These are phyloP conservation scores for Coemansia umbellata DNA, from an alignment of 192 early-diverging fungal genomes.

Conservation along the genomic window DNA sequence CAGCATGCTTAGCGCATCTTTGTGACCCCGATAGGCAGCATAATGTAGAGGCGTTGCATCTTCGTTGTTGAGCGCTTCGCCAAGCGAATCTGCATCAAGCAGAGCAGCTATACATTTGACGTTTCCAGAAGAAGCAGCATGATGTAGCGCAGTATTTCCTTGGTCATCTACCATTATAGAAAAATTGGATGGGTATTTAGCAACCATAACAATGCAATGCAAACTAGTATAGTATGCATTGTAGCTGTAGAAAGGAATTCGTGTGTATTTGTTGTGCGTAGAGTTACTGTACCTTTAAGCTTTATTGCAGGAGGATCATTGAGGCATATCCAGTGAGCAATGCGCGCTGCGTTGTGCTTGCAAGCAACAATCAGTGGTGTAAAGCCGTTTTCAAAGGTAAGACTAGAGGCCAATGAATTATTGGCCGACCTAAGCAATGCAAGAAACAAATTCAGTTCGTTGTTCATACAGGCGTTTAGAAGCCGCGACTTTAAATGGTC, in stretches of 20 bases:
- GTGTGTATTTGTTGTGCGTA: too few relatives aligned
- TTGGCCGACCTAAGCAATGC: not conserved
- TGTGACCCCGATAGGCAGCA: constrained; percentile 38
- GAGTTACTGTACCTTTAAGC: constrained; percentile 42
- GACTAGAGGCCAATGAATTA: not conserved
- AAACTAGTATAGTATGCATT: too few relatives aligned
- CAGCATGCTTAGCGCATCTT: constrained; percentile 5
- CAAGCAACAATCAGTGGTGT: constrained; percentile 37
- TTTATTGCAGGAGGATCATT: constrained; percentile 16
- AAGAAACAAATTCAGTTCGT: constrained; percentile 13
- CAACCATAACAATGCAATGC: too few relatives aligned
- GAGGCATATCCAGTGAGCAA: constrained; percentile 24
- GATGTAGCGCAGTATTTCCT: constrained; percentile 41
- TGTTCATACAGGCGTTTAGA: constrained; percentile 10
- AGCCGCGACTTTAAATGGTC: not conserved
- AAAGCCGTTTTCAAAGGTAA: constrained; percentile 9
- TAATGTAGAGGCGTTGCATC: constrained; percentile 33
- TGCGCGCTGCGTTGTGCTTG: constrained; percentile 20
- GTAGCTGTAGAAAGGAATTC: too few relatives aligned
- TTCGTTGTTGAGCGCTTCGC: constrained; percentile 18
- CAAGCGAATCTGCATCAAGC: not conserved
- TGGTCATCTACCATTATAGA: constrained; percentile 23
- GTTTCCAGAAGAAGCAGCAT: constrained; percentile 19
- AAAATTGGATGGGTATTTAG: too few relatives aligned
- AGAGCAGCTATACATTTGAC: constrained; percentile 14